These are phyloP conservation scores for Termitomyces eurrhizus DNA, from an alignment of 768 basidiomycete species.

Conservation along the genomic window DNA sequence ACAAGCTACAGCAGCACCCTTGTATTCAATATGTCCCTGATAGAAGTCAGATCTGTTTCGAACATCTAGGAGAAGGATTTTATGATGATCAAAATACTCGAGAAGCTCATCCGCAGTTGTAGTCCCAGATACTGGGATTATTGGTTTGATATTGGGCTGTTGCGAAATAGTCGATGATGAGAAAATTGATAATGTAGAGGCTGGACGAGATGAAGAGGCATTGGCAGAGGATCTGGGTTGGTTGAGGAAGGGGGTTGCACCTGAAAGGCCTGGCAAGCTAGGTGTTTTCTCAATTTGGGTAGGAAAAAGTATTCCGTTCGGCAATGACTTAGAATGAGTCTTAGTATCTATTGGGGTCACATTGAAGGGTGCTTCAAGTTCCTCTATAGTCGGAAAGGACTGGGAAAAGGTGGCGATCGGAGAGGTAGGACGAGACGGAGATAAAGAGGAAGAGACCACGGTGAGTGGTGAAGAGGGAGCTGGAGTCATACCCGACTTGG, in stretches of 20 bases:
- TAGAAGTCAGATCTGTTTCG: slow-evolving; percentile 78
- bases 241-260: slow-evolving; percentile 54
- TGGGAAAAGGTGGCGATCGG: slow-evolving; percentile 60
- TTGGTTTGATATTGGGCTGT: slow-evolving; percentile 32
- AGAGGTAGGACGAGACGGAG: slow-evolving; percentile 72
- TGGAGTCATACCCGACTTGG: slow-evolving; percentile 30
- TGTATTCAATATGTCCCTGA: slow-evolving; percentile 56
- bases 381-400: slow-evolving; percentile 75
- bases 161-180: slow-evolving; percentile 24
- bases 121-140: slow-evolving; percentile 58
- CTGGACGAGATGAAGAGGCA: slow-evolving; percentile 32
- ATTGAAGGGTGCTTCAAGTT: slow-evolving; percentile 54
- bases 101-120: slow-evolving; percentile 57
- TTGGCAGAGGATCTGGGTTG: slow-evolving; percentile 59
- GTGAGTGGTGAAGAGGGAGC: slow-evolving; percentile 51
- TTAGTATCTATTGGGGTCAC: slow-evolving; percentile 41
- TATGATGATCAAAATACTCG: slow-evolving; percentile 51
- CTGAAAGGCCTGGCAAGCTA: slow-evolving; percentile 44
- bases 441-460: slow-evolving; percentile 59
- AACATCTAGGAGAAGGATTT: slow-evolving; percentile 78
- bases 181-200: slow-evolving; percentile 34
- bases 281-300: slow-evolving; percentile 39
- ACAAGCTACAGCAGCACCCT: slow-evolving; percentile 65
- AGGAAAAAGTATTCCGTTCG: slow-evolving; percentile 5
- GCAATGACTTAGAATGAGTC: slow-evolving; percentile 11